A percentile compares a stretch with the other conserved stretches of the same genome.
phyloP scores from a whole-genome alignment of 768 basidiomycete species.

The Hygrophorus pudorinus region DNA sequence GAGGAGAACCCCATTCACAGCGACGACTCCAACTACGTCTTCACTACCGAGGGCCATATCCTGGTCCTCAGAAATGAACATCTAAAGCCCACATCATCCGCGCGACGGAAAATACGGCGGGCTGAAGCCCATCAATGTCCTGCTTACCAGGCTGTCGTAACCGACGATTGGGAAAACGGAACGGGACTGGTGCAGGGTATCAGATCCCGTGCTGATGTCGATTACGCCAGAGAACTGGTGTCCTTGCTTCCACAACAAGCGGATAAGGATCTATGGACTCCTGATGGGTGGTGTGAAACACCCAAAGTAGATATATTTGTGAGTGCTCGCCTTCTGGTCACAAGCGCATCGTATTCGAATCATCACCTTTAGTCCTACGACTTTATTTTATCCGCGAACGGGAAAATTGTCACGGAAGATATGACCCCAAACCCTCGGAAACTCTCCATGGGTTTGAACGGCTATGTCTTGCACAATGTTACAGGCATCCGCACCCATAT shows the following conservation, averaged over 20 bases:
- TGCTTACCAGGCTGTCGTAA: slow-evolving; percentile 41
- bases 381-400: slow-evolving; percentile 63
- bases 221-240: slow-evolving; percentile 71
- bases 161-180: slow-evolving; percentile 19
- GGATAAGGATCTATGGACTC: slow-evolving; percentile 53
- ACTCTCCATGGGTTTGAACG: slow-evolving; percentile 49
- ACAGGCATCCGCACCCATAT: slow-evolving; percentile 73
- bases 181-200: slow-evolving; percentile 57
- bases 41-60: slow-evolving; percentile 94
- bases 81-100: slow-evolving; percentile 46
- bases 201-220: slow-evolving; percentile 63
- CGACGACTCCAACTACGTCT: slow-evolving; percentile 80
- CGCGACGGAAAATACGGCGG: slow-evolving; percentile 50
- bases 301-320: slow-evolving; percentile 65
- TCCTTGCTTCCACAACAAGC: slow-evolving; percentile 36
- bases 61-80: slow-evolving; percentile 51
- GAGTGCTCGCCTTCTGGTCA: slow-evolving; percentile 19
- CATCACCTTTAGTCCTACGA: slow-evolving; percentile 55
- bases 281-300: slow-evolving; percentile 66
- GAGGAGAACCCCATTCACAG: slow-evolving; percentile 66
- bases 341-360: slow-evolving; percentile 2
- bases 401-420: slow-evolving; percentile 52
- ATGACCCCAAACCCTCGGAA: slow-evolving; percentile 58
- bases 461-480: slow-evolving; percentile 68
- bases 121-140: slow-evolving; percentile 69